Base-by-base conservation (phyloP, 306 rosid species). In the Hylodesmum podocarpum region DNA sequence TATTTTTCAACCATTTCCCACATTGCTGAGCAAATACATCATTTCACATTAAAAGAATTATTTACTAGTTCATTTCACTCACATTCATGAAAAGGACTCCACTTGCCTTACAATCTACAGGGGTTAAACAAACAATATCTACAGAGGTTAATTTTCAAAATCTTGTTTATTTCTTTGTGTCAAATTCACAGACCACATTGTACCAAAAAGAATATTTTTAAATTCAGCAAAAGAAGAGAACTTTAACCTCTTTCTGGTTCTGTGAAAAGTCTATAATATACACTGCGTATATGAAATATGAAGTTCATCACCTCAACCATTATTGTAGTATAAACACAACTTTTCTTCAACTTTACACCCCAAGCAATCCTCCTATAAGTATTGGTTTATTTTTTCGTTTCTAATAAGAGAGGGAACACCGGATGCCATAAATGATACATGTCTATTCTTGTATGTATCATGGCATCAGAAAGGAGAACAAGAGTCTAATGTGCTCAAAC, bases 401-500 rank as follows among this genome's bases (percentile, higher is more conserved):
- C 54, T 78, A 18, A 46, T 39, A 47, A 49, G 15, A 62, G 29
- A 44, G 18, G 8, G 33, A 59, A 49, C 40, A 37, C 13, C 13
- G 15, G 37, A 62, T 62, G 71, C 49, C 11, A 29, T 44, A 61
- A 28, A 62, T 37, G 2, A 25, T 46, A 36, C 19, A 8, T 61
- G 31, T 37, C 49, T 37, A 34, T 62, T 71, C 36, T 66, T 61
- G 43, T 5, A 57, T 25, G 39, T 63, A 51, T 36, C 58, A 70
- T 59, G 37, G 28, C 47, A 72, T 63, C 14, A 74, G 4, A 74
- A 72, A 49, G 27, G n/a, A 51, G 12, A 69, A 40, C 85, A 49
- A 81, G 24, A 61, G 65, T 24, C 11, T 28, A 76, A 54, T 53
- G 24, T 76, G 71, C 75, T 72, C 75, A 71, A 77, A 64, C 54